A percentile compares a stretch with the other conserved stretches of the same genome.
These are phyloP conservation scores for Lanmaoa pseudosensibilis DNA, from an alignment of 768 basidiomycete species.

Conservation along the genomic window DNA sequence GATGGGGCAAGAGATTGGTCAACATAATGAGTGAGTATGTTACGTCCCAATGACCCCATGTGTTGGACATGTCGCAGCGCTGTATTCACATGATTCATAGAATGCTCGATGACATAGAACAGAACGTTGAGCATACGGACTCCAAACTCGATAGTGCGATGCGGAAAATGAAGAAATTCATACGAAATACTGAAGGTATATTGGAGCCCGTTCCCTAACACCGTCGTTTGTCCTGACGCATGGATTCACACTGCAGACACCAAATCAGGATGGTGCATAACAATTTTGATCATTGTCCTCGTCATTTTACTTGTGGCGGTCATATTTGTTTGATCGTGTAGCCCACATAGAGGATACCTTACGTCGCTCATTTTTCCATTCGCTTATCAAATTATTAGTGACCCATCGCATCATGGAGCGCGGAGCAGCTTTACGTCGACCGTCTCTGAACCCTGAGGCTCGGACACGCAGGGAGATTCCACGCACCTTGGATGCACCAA, in stretches of 20 bases:
- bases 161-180: constrained; percentile 72
- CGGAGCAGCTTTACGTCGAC: background rate
- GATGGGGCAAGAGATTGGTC: constrained; percentile 90
- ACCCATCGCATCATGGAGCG: background rate
- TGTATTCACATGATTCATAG: constrained; percentile 39
- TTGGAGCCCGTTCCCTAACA: background rate
- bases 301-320: constrained; percentile 75
- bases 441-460: background rate
- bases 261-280: constrained; percentile 88
- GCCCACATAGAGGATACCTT: constrained; percentile 10
- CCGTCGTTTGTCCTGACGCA: background rate
- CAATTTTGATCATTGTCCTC: constrained; percentile 79
- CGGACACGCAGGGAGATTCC: background rate
- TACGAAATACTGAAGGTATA: constrained; percentile 78
- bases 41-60: constrained; percentile 11
- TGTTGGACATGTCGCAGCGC: background rate
- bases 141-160: constrained; percentile 64
- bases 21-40: constrained; percentile 82
- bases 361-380: constrained; percentile 1
- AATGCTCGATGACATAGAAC: constrained; percentile 77
- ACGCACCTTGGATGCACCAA: background rate
- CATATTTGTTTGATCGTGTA: constrained; percentile 57
- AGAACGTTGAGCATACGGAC: constrained; percentile 69
- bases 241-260: constrained; percentile 52
- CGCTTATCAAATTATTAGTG: constrained; percentile 18